Base-by-base conservation (phyloP, 2,329 filamentous ascomycete genomes). In the Thelonectria olida region DNA sequence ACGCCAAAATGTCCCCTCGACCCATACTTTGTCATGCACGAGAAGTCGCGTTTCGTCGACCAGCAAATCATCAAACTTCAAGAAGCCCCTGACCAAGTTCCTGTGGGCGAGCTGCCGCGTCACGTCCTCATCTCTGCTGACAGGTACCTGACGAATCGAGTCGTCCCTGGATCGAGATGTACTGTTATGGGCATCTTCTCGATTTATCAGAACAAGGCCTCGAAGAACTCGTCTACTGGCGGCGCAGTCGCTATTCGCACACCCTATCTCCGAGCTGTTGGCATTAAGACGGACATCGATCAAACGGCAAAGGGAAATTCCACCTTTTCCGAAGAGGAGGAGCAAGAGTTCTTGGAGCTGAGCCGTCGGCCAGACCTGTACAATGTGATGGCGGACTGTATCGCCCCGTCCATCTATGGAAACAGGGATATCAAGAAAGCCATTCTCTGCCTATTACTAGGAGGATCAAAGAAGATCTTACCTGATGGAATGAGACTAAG, bases 61-160 rank as follows among this genome's bases (percentile, higher is more conserved):
- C 96, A 99, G 78, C 96, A 99, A 77, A 92, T 99, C 62, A 91
- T 99, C 75, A 99, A 99, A 78, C 87, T 99, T 17, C 96, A 99
- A 75, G 96, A 99, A 79, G 96, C 95, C 0, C 96, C 96, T 2
- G 96, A 99, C 73, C 93, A 98, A 77, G 96, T 99, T 0, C 96
- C 96, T 0, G 96, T 99, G 2, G 96, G 96, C 80, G 96, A 99
- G 79, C 82, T 99, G 50, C 96, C 96, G 3, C 87, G 96, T 41
- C 96, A 99, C 72, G 96, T 99, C 45, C 86, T 98, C 63, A 92
- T 99, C 63, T 97, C 94, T 0, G 96, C 96, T n/a, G 96, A 99
- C 74, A 88, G 96, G 54, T 97, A 98, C 74, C 83, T 99, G 47
- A 96, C 95, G 10, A 99, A 99, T 75, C 88, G 93, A 52, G 96